phyloP scores from a whole-genome alignment of 2,329 filamentous ascomycete genomes.

The Claviceps purpurea region DNA sequence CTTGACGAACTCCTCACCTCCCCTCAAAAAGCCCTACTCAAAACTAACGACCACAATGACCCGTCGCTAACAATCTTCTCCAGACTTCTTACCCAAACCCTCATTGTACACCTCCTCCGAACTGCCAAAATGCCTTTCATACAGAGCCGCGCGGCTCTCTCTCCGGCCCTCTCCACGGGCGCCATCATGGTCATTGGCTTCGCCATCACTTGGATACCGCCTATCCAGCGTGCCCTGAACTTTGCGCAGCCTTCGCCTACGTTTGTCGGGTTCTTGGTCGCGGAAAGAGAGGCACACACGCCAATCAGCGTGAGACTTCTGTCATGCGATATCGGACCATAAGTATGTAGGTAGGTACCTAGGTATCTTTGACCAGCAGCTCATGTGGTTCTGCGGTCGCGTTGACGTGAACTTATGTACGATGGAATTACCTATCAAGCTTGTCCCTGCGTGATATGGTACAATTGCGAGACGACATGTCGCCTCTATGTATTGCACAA shows the following conservation, averaged over 20 bases:
- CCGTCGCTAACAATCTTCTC: background rate
- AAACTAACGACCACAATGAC: too few species aligned
- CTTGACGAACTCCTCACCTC: background rate
- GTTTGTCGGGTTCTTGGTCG: slow-evolving; percentile 13
- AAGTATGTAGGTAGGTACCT: too few species aligned
- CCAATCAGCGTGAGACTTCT: too few species aligned
- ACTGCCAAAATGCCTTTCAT: slow-evolving; percentile 15
- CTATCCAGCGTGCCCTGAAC: slow-evolving; percentile 9
- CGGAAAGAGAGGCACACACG: slow-evolving; percentile 1
- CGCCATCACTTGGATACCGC: slow-evolving; percentile 13
- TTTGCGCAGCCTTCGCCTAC: slow-evolving; percentile 11
- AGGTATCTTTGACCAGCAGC: too few species aligned
- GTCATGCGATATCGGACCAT: too few species aligned
- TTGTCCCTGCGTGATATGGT: too few species aligned
- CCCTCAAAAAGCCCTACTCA: too few species aligned
- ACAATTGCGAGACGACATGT: too few species aligned
- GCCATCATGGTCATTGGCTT: slow-evolving; percentile 15
- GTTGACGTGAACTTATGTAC: too few species aligned
- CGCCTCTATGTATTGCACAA: too few species aligned
- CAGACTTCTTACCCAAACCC: slow-evolving; percentile 15
- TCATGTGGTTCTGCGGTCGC: too few species aligned
- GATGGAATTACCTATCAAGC: too few species aligned
- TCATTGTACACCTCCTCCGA: slow-evolving; percentile 16
- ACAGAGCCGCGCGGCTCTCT: slow-evolving; percentile 10
- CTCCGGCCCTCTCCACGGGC: slow-evolving; percentile 12